These are phyloP conservation scores for Fusarium burgessii DNA, from an alignment of 2,329 filamentous ascomycete species.

Conservation along the genomic window DNA sequence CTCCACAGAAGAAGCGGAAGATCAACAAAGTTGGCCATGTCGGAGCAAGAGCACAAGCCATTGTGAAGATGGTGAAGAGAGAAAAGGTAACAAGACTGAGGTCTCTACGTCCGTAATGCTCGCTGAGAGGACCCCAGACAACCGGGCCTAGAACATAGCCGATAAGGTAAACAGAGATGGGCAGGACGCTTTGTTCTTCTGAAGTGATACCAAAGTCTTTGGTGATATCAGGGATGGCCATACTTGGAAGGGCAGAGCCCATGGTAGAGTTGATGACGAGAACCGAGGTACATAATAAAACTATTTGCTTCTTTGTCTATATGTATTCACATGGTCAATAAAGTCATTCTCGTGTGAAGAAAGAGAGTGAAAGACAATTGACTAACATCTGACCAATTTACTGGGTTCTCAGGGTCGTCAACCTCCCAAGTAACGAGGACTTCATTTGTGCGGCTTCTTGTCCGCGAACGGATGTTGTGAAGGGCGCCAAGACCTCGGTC, in stretches of 20 bases:
- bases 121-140: constrained; percentile 73
- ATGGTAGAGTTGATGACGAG: constrained; percentile 77
- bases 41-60: constrained; percentile 67
- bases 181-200: constrained; percentile 61
- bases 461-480: constrained; percentile 52
- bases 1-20: constrained; percentile 66
- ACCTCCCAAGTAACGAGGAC: constrained; percentile 60
- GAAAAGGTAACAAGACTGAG: constrained; percentile 60
- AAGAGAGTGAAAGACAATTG: not conserved
- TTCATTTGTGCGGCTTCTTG: constrained; percentile 49
- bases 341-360: not conserved
- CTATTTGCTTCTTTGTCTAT: constrained; percentile 65
- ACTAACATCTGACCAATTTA: constrained; percentile 62
- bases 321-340: not conserved
- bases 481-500: constrained; percentile 52
- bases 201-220: constrained; percentile 67
- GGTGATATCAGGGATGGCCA: constrained; percentile 69
- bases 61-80: constrained; percentile 63
- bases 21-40: constrained; percentile 65
- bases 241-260: constrained; percentile 72
- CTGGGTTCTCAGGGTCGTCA: constrained; percentile 64
- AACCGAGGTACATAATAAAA: constrained; percentile 67
- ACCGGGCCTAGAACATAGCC: constrained; percentile 73
- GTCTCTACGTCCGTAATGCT: constrained; percentile 70
- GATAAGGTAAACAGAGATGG: constrained; percentile 72